These are phyloP conservation scores for Tilletia indica DNA, from an alignment of 1,284 basidiomycete species.

Conservation along the genomic window DNA sequence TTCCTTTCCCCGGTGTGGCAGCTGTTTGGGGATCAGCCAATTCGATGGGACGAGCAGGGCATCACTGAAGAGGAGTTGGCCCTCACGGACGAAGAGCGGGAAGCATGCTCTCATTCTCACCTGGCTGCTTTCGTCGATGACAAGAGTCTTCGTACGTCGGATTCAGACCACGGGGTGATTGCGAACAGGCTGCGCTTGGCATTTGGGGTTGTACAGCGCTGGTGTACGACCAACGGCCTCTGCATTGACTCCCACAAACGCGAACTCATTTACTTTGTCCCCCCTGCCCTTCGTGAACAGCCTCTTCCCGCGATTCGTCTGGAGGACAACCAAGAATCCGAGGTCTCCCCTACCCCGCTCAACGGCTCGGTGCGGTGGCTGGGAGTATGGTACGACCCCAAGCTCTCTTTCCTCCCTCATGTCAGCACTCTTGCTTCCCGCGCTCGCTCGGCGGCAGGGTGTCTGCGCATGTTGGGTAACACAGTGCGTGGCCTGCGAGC, in stretches of 20 bases:
- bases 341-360: neutral
- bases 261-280: neutral
- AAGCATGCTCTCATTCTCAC: neutral
- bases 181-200: neutral
- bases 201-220: neutral
- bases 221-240: neutral
- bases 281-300: neutral
- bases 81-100: neutral
- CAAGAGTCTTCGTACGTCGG: neutral
- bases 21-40: neutral
- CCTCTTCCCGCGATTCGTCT: neutral
- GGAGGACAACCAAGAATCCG: neutral
- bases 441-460: neutral
- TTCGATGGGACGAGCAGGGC: neutral
- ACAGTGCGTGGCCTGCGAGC: neutral
- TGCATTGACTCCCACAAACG: neutral
- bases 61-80: neutral
- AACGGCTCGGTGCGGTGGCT: neutral
- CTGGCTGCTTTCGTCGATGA: neutral
- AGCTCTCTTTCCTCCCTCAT: neutral
- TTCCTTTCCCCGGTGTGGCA: neutral
- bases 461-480: neutral
- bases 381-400: neutral
- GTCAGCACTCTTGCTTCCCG: neutral
- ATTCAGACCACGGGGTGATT: neutral